A percentile compares a stretch with the other conserved stretches of the same genome.
Evolutionary conservation across 31 red algal species (phyloP).

Genomic region (Odonthalia washingtoniensis): DNA sequence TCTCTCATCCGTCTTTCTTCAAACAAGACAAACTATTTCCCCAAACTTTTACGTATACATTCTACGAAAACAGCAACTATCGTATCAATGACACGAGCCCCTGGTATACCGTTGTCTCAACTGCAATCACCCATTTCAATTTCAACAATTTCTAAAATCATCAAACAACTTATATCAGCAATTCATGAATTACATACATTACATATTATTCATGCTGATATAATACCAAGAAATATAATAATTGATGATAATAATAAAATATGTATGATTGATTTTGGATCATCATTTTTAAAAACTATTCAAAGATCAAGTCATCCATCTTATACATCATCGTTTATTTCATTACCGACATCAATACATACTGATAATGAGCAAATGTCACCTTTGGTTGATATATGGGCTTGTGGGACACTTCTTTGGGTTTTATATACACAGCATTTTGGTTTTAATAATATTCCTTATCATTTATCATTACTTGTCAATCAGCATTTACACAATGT

Average conservation of each 20-base stretch:
- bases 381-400: slow-evolving; percentile 59
- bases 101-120: slow-evolving; percentile 23
- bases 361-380: background rate
- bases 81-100: slow-evolving; percentile 42
- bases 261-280: slow-evolving; percentile 55
- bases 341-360: background rate
- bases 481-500: background rate
- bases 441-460: slow-evolving; percentile 3
- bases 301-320: background rate
- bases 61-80: background rate
- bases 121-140: slow-evolving; percentile 20
- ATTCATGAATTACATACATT: slow-evolving; percentile 7
- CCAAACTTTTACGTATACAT: slow-evolving; percentile 12
- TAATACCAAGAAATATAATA: slow-evolving; percentile 54
- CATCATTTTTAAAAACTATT: slow-evolving; percentile 24
- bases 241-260: slow-evolving; percentile 28
- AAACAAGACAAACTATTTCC: slow-evolving; percentile 15
- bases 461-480: background rate
- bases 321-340: background rate
- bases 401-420: slow-evolving; percentile 46
- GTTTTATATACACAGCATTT: slow-evolving; percentile 11
- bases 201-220: slow-evolving; percentile 62
- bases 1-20: slow-evolving; percentile 26
- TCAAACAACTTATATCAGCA: slow-evolving; percentile 11
- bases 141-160: slow-evolving; percentile 18